phyloP scores from a whole-genome alignment of 2,329 filamentous ascomycete species.

The Stemphylium vesicarium region DNA sequence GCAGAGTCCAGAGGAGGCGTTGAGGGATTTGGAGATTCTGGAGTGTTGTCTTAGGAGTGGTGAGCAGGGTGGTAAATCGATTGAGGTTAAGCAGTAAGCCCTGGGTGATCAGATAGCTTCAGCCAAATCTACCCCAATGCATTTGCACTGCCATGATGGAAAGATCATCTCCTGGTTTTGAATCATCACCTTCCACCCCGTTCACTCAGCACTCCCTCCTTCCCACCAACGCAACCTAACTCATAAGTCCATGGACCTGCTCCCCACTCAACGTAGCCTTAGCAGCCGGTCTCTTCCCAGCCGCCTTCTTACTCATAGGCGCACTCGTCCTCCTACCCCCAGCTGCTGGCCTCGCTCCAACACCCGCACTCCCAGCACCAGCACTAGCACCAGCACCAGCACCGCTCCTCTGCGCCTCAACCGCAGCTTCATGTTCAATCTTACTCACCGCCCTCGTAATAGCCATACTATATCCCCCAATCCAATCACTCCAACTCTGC shows the following conservation, averaged over 20 bases:
- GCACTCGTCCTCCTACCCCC: conserved; percentile 7
- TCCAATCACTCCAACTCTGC: conserved; percentile 48
- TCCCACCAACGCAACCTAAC: conserved; percentile 2
- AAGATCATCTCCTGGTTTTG: not conserved
- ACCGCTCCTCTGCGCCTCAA: conserved; percentile 34
- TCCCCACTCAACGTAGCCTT: conserved; percentile 34
- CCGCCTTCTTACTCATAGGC: conserved; percentile 11
- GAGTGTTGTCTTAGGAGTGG: conserved; percentile 52
- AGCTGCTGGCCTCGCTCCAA: not conserved
- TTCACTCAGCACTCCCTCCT: not conserved
- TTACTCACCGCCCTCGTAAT: conserved; percentile 45
- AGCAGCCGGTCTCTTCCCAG: conserved; percentile 23
- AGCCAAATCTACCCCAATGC: no score
- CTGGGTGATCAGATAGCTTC: no score
- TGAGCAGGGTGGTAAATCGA: conserved; percentile 44
- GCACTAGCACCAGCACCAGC: not conserved
- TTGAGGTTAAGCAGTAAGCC: conserved; percentile 26
- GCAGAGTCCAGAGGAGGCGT: conserved; percentile 64
- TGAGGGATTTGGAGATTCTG: conserved; percentile 66
- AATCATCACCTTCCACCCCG: not conserved
- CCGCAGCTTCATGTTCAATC: conserved; percentile 45
- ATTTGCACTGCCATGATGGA: no score
- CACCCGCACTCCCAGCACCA: not conserved
- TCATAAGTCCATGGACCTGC: conserved; percentile 36
- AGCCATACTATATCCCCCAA: conserved; percentile 47